Percentiles rank a stretch among this genome's conserved stretches.
phyloP scores from a whole-genome alignment of 1,139 yeast species.

The Saccharomyces hybrid region DNA sequence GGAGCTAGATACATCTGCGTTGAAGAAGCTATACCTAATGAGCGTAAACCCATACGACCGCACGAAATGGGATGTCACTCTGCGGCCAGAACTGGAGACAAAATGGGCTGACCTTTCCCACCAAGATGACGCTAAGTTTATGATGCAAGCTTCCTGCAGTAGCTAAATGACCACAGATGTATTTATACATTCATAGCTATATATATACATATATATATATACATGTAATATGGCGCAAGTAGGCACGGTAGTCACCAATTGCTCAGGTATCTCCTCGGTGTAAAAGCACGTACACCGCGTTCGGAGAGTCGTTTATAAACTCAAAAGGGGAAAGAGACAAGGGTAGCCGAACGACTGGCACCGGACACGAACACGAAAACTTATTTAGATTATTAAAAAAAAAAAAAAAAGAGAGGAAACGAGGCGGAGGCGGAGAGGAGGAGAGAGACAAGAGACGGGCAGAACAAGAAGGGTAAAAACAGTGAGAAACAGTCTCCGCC shows the following conservation, averaged over 20 bases:
- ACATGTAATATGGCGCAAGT: too few relatives aligned
- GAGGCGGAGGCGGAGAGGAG: neutral
- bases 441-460: neutral
- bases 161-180: slow-evolving; percentile 34
- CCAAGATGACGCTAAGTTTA: slow-evolving; percentile 40
- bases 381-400: neutral
- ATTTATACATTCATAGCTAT: neutral
- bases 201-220: neutral
- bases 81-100: slow-evolving; percentile 45
- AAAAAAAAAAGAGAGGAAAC: neutral
- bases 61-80: slow-evolving; percentile 54
- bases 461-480: neutral
- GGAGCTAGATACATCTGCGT: slow-evolving; percentile 27
- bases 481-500: neutral
- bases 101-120: slow-evolving; percentile 43
- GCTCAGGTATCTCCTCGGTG: neutral
- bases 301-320: neutral
- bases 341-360: neutral
- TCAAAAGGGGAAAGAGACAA: neutral
- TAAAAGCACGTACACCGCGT: neutral
- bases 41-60: slow-evolving; percentile 53
- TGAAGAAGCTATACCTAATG: slow-evolving; percentile 55
- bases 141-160: slow-evolving; percentile 62
- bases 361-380: neutral
- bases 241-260: neutral